Evolutionary conservation across 202 grass and related monocot genomes (phyloP), one percentile per base, ranked within the genome.

Genomic region (Panicum hallii): DNA sequence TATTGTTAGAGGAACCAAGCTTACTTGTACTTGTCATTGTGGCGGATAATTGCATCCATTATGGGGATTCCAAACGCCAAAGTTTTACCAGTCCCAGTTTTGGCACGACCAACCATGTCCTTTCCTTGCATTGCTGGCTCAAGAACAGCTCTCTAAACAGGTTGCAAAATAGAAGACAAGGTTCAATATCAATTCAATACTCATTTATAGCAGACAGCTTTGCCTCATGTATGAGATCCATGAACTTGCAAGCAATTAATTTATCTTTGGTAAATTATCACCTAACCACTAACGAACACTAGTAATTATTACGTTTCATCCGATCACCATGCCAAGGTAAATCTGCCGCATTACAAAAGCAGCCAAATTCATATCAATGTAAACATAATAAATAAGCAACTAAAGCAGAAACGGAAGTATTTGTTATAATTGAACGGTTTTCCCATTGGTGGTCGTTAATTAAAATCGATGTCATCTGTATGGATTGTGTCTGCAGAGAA

Each of bases 1-100:
- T 10, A 64, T 30, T 85, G 63, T 5, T 34, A 66, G 13, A 87
- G 17, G 49, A 64, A 8, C 23, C 5, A 84, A 44, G 55, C 84
- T 89, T 86, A 94, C 92, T 70, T 11, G 62, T 92, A 22, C 8
- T 73, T 80, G 1, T 71, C 75, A 36, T 94, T 89, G 78, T 90
- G 80, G 20, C 63, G 85, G 67, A 94, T 83, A 86, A 94, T 92
- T 0, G 83, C 73, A 80, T 94, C 87, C 74, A 94, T 32, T 22
- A 94, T 94, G 15, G 92, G 92, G 17, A 94, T 94, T 55, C 90
- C 92, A 84, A 94, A 94, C 1, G 92, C 92, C 82, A 94, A 87
- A 70, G 92, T 94, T 81, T 94, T 94, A 12, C 92, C 92, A 13
- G 92, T 94, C 28, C 92, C 92, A 14, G 92, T 94, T 85, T 89